Conservation (phyloP, 805 yeast species). For the Myxozyma sirexii region DNA sequence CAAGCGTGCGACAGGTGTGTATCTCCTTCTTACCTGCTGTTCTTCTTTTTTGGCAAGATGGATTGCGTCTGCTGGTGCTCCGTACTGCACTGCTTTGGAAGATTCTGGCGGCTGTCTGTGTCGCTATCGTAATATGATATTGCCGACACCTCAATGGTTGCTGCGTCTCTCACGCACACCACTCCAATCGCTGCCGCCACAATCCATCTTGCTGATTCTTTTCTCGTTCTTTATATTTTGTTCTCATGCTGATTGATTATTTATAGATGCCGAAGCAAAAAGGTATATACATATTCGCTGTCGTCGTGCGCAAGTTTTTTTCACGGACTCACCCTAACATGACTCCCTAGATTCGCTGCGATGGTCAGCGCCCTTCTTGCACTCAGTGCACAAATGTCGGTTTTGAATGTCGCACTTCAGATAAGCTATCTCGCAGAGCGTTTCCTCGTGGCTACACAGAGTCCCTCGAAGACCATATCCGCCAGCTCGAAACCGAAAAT, state of each 20-base stretch:
- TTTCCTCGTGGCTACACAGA: conserved; percentile 93
- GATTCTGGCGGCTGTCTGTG: no score
- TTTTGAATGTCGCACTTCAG: conserved; percentile 84
- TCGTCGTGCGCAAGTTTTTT: not conserved
- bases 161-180: not conserved
- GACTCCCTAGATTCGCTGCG: conserved; percentile 54
- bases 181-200: no score
- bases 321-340: not conserved
- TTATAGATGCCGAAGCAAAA: conserved; percentile 32
- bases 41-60: not conserved
- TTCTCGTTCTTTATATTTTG: not conserved
- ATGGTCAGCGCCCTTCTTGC: conserved; percentile 66
- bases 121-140: not conserved
- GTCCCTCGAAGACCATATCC: conserved; percentile 81
- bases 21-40: not conserved
- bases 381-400: conserved; percentile 84
- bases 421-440: conserved; percentile 79
- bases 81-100: no score
- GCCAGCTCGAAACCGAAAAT: conserved; percentile 83
- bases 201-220: no score
- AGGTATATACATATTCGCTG: conserved; percentile 16
- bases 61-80: not conserved
- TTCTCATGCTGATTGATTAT: conserved; percentile 3
- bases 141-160: not conserved
- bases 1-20: conserved; percentile 88